A percentile compares a stretch with the other conserved stretches of the same genome.
Conservation (phyloP, 805 yeast species). For the Starmerella sp. region DNA sequence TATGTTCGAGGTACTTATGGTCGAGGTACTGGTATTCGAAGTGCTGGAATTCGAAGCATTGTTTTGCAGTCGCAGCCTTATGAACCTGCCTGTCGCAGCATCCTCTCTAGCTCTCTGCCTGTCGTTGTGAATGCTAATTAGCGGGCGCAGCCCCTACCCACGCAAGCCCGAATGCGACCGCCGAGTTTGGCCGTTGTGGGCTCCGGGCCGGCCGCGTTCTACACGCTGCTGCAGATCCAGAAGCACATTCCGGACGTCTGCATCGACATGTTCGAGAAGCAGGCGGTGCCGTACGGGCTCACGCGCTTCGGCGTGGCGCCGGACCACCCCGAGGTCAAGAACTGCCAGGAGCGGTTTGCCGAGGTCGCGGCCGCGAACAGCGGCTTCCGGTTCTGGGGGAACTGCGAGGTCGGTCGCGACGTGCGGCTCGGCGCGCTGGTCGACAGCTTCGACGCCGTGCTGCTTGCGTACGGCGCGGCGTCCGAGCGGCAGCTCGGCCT, state of each 20-base stretch:
- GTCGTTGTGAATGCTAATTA: background rate
- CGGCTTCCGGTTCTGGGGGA: conserved; percentile 55
- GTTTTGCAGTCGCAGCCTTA: no score
- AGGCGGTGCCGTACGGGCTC: conserved; percentile 86
- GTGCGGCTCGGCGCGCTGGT: conserved; percentile 41
- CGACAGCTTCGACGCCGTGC: conserved; percentile 55
- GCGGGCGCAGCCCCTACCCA: background rate
- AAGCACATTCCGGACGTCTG: conserved; percentile 34
- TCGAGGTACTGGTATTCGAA: no score
- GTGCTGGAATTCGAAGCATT: no score
- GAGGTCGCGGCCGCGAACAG: conserved; percentile 33
- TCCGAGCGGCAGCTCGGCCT: conserved; percentile 44
- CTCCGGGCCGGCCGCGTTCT: conserved; percentile 94
- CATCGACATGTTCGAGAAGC: conserved; percentile 71
- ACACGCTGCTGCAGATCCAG: conserved; percentile 66
- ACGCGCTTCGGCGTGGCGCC: conserved; percentile 97
- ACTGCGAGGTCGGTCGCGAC: conserved; percentile 56
- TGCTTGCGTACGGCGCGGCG: conserved; percentile 71
- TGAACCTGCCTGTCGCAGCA: no score
- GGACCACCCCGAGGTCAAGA: conserved; percentile 92
- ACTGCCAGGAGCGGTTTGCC: conserved; percentile 53
- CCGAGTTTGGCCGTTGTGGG: conserved; percentile 60
- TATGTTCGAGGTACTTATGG: no score
- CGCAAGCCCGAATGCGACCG: background rate
- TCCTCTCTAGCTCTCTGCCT: no score